Evolutionary conservation across 2,329 filamentous ascomycete species (phyloP).

Genomic region (Lizonia empirigonia): DNA sequence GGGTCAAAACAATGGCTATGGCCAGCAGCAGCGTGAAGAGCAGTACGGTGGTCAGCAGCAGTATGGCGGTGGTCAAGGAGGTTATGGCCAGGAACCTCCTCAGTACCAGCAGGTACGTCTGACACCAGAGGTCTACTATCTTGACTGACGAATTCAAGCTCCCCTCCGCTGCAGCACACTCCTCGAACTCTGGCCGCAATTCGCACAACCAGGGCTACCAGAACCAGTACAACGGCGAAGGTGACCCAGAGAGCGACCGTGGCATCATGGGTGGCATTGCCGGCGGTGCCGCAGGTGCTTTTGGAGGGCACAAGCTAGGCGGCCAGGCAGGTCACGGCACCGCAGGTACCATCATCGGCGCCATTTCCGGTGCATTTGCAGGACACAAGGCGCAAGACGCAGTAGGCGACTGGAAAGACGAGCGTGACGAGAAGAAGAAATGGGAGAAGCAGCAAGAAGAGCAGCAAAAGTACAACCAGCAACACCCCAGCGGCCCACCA

Average conservation of each 20-base stretch:
- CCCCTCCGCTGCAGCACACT: slow-evolving; percentile 27
- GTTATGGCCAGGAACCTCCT: slow-evolving; percentile 27
- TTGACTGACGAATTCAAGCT: too few species aligned
- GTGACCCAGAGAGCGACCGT: slow-evolving; percentile 32
- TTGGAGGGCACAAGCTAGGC: slow-evolving; percentile 34
- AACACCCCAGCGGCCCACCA: slow-evolving; percentile 16
- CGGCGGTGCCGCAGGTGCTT: slow-evolving; percentile 35
- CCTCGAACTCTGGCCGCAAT: slow-evolving; percentile 30
- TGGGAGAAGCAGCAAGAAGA: slow-evolving; percentile 29
- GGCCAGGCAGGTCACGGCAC: slow-evolving; percentile 33
- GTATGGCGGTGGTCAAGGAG: slow-evolving; percentile 12
- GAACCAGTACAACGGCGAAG: slow-evolving; percentile 29
- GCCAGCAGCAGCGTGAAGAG: slow-evolving; percentile 11
- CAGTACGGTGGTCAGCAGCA: too few species aligned
- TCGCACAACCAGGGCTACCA: slow-evolving; percentile 32
- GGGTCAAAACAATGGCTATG: slow-evolving; percentile 16
- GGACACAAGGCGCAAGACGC: slow-evolving; percentile 34
- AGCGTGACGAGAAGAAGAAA: slow-evolving; percentile 38
- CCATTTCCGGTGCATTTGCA: slow-evolving; percentile 32
- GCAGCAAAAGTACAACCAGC: slow-evolving; percentile 23
- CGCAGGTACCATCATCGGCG: slow-evolving; percentile 31
- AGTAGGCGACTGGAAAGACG: slow-evolving; percentile 31
- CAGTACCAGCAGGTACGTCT: slow-evolving; percentile 38
- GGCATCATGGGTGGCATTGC: slow-evolving; percentile 36
- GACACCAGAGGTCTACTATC: too few species aligned